Evolutionary conservation across 2,329 filamentous ascomycete genomes (phyloP).

Genomic region (Pestalotiopsis sp.): DNA sequence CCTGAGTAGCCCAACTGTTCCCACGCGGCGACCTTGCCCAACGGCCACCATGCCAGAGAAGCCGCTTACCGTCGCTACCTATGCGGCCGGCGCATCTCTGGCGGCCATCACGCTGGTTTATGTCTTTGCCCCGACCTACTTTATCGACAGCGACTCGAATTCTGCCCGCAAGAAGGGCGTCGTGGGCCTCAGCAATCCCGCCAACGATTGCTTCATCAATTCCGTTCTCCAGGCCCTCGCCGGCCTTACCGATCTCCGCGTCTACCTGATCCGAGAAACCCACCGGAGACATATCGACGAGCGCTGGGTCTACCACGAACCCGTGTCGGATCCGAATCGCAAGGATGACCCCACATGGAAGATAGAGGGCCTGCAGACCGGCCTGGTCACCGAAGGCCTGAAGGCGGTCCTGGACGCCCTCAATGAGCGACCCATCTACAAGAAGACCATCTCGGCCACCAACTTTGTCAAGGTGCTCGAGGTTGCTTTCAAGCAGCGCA

Average conservation of each 20-base stretch:
- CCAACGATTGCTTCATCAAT: constrained; percentile 98
- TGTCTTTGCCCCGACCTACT: constrained; percentile 96
- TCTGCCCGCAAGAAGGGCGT: constrained; percentile 77
- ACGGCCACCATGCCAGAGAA: constrained; percentile 72
- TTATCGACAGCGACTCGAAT: constrained; percentile 81
- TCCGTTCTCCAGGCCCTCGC: constrained; percentile 92
- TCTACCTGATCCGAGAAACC: constrained; percentile 91
- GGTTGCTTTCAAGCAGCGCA: constrained; percentile 82
- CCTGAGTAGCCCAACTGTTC: neutral
- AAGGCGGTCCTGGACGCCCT: constrained; percentile 92
- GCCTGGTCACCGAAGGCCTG: constrained; percentile 80
- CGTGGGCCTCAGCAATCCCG: constrained; percentile 85
- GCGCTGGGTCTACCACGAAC: constrained; percentile 70
- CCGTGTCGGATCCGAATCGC: constrained; percentile 49
- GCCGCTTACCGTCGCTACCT: constrained; percentile 81
- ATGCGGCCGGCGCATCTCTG: constrained; percentile 92
- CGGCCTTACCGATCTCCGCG: constrained; percentile 82
- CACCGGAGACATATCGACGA: constrained; percentile 83
- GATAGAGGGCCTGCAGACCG: constrained; percentile 72
- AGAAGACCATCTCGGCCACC: constrained; percentile 89
- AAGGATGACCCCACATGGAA: constrained; percentile 55
- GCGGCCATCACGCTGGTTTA: constrained; percentile 95
- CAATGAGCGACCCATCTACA: constrained; percentile 91
- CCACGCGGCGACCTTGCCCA: neutral
- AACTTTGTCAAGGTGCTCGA: constrained; percentile 84